Evolutionary conservation across 1,284 basidiomycete genomes (phyloP), one percentile per base, ranked within the genome.

Genomic region (Inonotus obliquus): DNA sequence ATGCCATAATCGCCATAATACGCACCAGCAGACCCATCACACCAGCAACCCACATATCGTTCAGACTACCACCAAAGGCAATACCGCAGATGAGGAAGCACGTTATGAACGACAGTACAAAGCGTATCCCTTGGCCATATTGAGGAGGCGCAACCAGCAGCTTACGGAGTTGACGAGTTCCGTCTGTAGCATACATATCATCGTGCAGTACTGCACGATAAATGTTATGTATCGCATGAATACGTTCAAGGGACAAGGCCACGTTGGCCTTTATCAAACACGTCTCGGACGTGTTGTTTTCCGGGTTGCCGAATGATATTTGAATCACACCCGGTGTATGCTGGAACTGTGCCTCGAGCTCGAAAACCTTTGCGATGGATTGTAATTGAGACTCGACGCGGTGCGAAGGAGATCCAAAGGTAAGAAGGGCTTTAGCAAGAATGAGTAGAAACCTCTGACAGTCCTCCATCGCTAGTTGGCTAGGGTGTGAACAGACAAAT

Each of bases 331-430:
- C 86, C 0, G 92, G 92, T 47, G 93, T 81, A 69, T 91, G 89
- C 25, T 93, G 86, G 69, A 94, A 92, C 67, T 89, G 78, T n/a
- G 82, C 89, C 74, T 79, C 71, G 73, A 86, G 74, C 51, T 81
- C 76, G 25, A 89, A 76, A 35, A 81, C 79, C 4, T 74, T 71
- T 5, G 84, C 80, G 1, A 82, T 81, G 1, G 78, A 76, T 48
- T 77, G 76, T 11, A 96, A 79, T 71, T 94, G 92, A 1, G 87
- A 85, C 73, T 94, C 91, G 67, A 94, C 87, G 35, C 92, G 81
- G 73, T 95, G 93, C 27, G 91, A 92, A 3, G 92, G 93, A 21
- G 92, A 89, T 19, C 93, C 92, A 70, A 90, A 92, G 2, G 81
- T 78, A 68, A 96, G 81, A 45, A 96, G 78, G 10, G 89, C 89